Evolutionary conservation across 202 grass and related monocot species (phyloP).

Genomic region (Saccharum hybrid): DNA sequence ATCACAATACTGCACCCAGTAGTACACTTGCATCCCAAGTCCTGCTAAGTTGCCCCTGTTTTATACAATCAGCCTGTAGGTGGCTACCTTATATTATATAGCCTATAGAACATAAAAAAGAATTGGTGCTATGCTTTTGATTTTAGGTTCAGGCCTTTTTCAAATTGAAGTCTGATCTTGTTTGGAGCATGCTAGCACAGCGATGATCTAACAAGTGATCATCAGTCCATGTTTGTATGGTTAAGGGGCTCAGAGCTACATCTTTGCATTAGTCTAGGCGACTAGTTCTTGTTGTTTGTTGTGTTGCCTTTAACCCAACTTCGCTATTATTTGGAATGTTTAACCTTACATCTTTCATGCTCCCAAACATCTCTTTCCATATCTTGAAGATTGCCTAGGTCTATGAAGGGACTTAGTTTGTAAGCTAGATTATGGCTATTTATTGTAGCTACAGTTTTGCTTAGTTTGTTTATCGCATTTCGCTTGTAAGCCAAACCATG

Average conservation of each 20-base stretch:
- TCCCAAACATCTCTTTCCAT: neutral
- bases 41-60: slow-evolving; percentile 2
- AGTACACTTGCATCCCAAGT: neutral
- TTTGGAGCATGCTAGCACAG: neutral
- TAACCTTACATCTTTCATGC: slow-evolving; percentile 10
- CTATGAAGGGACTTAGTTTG: neutral
- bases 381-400: neutral
- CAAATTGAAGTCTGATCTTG: neutral
- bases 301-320: neutral
- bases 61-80: slow-evolving; percentile 18
- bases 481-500: neutral
- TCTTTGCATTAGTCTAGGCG: neutral
- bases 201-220: neutral
- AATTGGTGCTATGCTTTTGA: neutral
- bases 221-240: neutral
- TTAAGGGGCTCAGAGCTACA: neutral
- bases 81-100: neutral
- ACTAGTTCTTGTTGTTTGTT: neutral
- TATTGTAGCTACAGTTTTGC: neutral
- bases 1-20: neutral
- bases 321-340: neutral
- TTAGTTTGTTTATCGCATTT: neutral
- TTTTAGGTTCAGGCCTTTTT: neutral
- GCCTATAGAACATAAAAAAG: slow-evolving; percentile 1
- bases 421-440: neutral